Evolutionary conservation across 495 filamentous ascomycete genomes (phyloP).

Genomic region (Penicillium coffeae): DNA sequence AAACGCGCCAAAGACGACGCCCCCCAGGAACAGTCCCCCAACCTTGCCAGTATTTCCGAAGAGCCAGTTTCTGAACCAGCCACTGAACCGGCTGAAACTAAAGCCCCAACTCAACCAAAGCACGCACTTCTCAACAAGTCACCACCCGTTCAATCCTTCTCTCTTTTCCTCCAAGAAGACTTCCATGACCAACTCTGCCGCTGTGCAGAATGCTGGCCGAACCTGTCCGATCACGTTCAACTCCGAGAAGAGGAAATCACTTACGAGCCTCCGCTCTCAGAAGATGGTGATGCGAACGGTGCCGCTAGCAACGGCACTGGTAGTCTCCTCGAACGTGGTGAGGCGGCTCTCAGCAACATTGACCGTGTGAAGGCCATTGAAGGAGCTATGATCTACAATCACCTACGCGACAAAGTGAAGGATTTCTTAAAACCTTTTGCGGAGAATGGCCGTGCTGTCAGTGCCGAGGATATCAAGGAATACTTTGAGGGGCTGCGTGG

Average conservation of each 20-base stretch:
- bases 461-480: constrained; percentile 89
- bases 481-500: constrained; percentile 93
- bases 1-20: constrained; percentile 57
- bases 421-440: constrained; percentile 90
- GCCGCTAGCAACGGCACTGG: constrained; percentile 57
- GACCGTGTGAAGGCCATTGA: constrained; percentile 92
- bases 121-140: constrained; percentile 42
- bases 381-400: constrained; percentile 95
- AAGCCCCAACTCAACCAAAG: constrained; percentile 27
- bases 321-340: constrained; percentile 81
- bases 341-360: constrained; percentile 82
- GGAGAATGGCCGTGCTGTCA: constrained; percentile 77
- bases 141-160: constrained; percentile 55
- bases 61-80: constrained; percentile 9
- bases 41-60: constrained; percentile 20
- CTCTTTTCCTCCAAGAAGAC: constrained; percentile 70
- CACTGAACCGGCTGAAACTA: constrained; percentile 13
- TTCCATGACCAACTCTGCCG: constrained; percentile 79
- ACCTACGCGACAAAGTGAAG: constrained; percentile 90
- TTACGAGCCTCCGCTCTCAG: constrained; percentile 84
- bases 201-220: constrained; percentile 73
- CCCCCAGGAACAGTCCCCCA: constrained; percentile 1
- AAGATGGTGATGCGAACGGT: constrained; percentile 43
- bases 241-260: constrained; percentile 90
- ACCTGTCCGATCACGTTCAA: constrained; percentile 63